A percentile compares a stretch with the other conserved stretches of the same genome.
Conservation (phyloP, 768 basidiomycete genomes). For the Sistotremastrum niveocremeum region DNA sequence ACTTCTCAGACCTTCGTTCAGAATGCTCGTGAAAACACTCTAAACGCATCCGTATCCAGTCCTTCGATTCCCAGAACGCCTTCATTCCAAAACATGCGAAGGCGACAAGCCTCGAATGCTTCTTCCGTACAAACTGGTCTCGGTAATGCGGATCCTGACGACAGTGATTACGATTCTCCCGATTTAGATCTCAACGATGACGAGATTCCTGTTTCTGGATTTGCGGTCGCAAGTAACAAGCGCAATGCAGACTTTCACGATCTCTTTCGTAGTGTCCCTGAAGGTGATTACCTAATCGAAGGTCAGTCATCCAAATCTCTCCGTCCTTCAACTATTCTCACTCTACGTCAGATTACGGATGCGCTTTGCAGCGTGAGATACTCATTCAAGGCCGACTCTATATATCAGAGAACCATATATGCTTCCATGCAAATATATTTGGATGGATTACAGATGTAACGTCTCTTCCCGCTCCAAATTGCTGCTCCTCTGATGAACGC, state of each 20-base stretch:
- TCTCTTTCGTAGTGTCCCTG: constrained; percentile 76
- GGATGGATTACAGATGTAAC: constrained; percentile 97
- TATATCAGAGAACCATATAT: constrained; percentile 98
- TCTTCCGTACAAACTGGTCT: constrained; percentile 17
- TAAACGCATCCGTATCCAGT: constrained; percentile 33
- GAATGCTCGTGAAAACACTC: too few relatives aligned
- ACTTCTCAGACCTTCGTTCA: too few relatives aligned
- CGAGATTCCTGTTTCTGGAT: constrained; percentile 87
- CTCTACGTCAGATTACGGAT: constrained; percentile 72
- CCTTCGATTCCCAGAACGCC: constrained; percentile 21
- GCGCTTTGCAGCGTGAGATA: constrained; percentile 92
- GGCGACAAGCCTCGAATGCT: not conserved
- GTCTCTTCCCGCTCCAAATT: constrained; percentile 5
- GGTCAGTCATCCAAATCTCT: constrained; percentile 35
- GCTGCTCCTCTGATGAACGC: constrained; percentile 8
- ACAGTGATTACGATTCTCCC: constrained; percentile 19
- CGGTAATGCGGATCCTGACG: constrained; percentile 18
- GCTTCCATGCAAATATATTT: constrained; percentile 98
- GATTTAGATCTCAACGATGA: constrained; percentile 40
- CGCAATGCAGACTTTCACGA: constrained; percentile 94
- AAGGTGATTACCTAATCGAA: constrained; percentile 96
- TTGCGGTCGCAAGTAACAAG: constrained; percentile 92
- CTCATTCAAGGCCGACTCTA: constrained; percentile 92
- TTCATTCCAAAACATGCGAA: not conserved
- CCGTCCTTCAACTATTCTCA: constrained; percentile 1